Evolutionary conservation across 2,329 filamentous ascomycete species (phyloP).

Genomic region (Dothideomycetes sp.): DNA sequence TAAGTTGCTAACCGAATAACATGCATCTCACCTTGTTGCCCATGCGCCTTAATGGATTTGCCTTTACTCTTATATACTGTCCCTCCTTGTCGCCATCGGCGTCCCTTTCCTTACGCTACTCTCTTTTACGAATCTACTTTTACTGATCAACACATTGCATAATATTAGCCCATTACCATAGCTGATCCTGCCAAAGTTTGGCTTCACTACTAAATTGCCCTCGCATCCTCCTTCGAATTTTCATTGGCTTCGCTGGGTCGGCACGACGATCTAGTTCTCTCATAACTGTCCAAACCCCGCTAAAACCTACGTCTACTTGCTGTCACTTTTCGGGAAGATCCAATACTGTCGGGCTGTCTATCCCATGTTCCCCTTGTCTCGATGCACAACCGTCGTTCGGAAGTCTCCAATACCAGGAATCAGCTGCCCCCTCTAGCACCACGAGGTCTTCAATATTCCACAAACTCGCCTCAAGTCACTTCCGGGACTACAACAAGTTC

Average conservation of each 20-base stretch:
- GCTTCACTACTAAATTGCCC: neutral
- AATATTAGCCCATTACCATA: neutral
- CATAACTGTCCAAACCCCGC: conserved; percentile 5
- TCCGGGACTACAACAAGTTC: conserved; percentile 6
- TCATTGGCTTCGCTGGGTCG: conserved; percentile 11
- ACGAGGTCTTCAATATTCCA: conserved; percentile 11
- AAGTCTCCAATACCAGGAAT: conserved; percentile 14
- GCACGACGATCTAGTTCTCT: conserved; percentile 15
- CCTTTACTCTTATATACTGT: neutral
- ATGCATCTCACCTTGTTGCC: neutral
- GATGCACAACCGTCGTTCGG: conserved; percentile 11
- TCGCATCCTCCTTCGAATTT: neutral
- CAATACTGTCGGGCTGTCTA: conserved; percentile 3
- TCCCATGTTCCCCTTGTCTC: conserved; percentile 9
- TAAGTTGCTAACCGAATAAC: neutral
- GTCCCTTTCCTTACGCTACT: no score
- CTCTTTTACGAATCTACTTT: no score
- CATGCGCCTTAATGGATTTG: neutral
- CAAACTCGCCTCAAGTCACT: conserved; percentile 6
- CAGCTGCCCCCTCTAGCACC: conserved; percentile 22
- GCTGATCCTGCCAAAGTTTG: neutral
- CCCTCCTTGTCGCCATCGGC: neutral
- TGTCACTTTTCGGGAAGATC: neutral
- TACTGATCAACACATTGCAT: neutral
- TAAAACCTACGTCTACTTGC: conserved; percentile 7